These are phyloP conservation scores for Trypanosoma vivax DNA, from an alignment of 208 protist genomes.

Conservation along the genomic window DNA sequence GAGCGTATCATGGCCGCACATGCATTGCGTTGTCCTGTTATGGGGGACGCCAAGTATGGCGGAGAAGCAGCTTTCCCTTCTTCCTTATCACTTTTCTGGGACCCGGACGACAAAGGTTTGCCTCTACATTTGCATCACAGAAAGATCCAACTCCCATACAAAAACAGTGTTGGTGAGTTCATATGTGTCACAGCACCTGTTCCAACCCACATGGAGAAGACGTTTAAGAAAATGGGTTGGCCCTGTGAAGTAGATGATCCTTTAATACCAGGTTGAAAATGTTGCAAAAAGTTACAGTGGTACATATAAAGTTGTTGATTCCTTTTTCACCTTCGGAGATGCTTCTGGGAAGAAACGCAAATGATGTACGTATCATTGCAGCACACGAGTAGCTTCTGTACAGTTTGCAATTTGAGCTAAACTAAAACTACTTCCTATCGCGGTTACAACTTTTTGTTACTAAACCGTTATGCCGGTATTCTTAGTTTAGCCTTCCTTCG, in stretches of 20 bases:
- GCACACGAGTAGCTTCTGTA: too few relatives aligned
- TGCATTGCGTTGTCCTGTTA: conserved; percentile 76
- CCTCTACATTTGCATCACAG: conserved; percentile 84
- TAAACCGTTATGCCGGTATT: too few relatives aligned
- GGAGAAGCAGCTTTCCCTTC: conserved; percentile 83
- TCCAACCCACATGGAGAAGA: conserved; percentile 85
- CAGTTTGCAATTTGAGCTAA: too few relatives aligned
- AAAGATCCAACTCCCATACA: conserved; percentile 90
- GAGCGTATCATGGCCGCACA: conserved; percentile 89
- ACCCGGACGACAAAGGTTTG: conserved; percentile 69
- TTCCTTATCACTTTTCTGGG: conserved; percentile 77
- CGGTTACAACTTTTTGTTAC: too few relatives aligned
- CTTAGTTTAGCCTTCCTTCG: too few relatives aligned
- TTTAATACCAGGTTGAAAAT: conserved; percentile 72
- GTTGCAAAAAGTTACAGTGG: background rate
- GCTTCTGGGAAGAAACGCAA: too few relatives aligned
- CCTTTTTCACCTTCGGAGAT: too few relatives aligned
- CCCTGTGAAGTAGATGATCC: conserved; percentile 80
- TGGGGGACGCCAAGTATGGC: conserved; percentile 91
- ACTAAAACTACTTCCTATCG: too few relatives aligned
- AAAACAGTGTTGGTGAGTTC: conserved; percentile 75
- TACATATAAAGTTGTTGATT: too few relatives aligned
- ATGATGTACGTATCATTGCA: too few relatives aligned
- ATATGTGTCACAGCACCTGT: conserved; percentile 83
- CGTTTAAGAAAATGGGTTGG: conserved; percentile 85